A percentile compares a stretch with the other conserved stretches of the same genome.
Evolutionary conservation across 805 yeast genomes (phyloP).

Genomic region (Candida manassasensis): DNA sequence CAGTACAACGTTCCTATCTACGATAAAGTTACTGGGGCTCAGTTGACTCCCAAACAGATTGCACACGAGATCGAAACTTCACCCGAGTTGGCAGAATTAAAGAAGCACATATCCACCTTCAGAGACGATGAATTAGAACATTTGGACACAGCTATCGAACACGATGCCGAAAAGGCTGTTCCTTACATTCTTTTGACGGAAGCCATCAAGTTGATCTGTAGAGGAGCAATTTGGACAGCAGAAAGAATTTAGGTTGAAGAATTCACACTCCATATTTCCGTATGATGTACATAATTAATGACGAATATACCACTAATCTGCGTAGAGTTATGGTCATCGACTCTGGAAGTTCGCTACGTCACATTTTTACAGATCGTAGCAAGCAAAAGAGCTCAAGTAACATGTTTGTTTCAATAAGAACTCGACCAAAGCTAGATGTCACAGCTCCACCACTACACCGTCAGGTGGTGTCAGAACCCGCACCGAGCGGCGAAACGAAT

Average conservation of each 20-base stretch:
- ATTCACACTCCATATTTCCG: too few relatives aligned
- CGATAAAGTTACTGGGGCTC: slow-evolving; percentile 32
- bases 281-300: too few relatives aligned
- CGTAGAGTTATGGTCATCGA: too few relatives aligned
- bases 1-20: slow-evolving; percentile 49
- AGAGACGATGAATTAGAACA: slow-evolving; percentile 96
- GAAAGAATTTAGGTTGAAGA: slow-evolving; percentile 76
- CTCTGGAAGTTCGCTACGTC: too few relatives aligned
- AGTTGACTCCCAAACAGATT: slow-evolving; percentile 18
- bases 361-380: too few relatives aligned
- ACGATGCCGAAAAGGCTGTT: slow-evolving; percentile 89
- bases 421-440: too few relatives aligned
- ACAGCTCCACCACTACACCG: too few relatives aligned
- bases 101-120: slow-evolving; percentile 62
- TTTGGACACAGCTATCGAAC: slow-evolving; percentile 84
- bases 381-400: too few relatives aligned
- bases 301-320: too few relatives aligned
- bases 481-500: too few relatives aligned
- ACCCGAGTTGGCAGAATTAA: slow-evolving; percentile 55
- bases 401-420: too few relatives aligned
- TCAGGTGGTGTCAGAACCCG: too few relatives aligned
- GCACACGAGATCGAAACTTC: slow-evolving; percentile 30
- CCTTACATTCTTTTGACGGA: slow-evolving; percentile 90
- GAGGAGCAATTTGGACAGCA: slow-evolving; percentile 87
- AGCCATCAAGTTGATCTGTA: slow-evolving; percentile 75